Evolutionary conservation across 202 grass and related monocot species (phyloP).

Genomic region (Alloteropsis angusta): DNA sequence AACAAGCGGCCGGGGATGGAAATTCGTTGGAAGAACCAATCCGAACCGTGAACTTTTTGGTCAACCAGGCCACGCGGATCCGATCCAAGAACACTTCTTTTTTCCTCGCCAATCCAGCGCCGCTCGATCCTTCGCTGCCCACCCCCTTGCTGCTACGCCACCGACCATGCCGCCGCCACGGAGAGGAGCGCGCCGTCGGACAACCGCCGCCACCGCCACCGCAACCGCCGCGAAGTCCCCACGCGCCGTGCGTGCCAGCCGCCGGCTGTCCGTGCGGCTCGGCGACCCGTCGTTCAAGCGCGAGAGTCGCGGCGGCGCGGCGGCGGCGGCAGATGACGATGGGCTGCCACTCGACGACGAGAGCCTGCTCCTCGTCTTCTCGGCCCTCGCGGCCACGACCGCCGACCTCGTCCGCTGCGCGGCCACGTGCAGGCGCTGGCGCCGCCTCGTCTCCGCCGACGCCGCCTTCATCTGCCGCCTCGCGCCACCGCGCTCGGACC

Average conservation of each 20-base stretch:
- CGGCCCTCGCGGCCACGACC: not conserved
- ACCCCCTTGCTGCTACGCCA: not conserved
- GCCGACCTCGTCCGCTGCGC: constrained; percentile 21
- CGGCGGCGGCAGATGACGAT: not conserved
- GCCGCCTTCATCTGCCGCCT: constrained; percentile 12
- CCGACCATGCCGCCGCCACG: constrained; percentile 18
- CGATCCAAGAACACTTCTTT: not conserved
- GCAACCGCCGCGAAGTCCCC: not conserved
- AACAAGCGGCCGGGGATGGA: no score
- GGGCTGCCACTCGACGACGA: constrained; percentile 7
- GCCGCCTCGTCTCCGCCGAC: constrained; percentile 22
- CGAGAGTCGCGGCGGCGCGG: not conserved
- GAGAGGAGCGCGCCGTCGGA: not conserved
- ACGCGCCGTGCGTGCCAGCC: not conserved
- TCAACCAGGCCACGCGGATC: not conserved
- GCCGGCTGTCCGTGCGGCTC: constrained; percentile 5
- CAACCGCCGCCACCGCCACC: not conserved
- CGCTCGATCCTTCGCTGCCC: not conserved
- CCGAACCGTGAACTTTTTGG: no score
- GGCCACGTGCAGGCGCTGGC: constrained; percentile 6
- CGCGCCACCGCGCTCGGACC: constrained; percentile 4
- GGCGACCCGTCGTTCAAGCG: constrained; percentile 13
- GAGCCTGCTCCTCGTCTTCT: constrained; percentile 14
- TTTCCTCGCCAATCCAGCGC: not conserved
- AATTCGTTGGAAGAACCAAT: not conserved